Evolutionary conservation across 306 rosid genomes (phyloP), one percentile per base, ranked within the genome.

Genomic region (Arachis stenosperma): DNA sequence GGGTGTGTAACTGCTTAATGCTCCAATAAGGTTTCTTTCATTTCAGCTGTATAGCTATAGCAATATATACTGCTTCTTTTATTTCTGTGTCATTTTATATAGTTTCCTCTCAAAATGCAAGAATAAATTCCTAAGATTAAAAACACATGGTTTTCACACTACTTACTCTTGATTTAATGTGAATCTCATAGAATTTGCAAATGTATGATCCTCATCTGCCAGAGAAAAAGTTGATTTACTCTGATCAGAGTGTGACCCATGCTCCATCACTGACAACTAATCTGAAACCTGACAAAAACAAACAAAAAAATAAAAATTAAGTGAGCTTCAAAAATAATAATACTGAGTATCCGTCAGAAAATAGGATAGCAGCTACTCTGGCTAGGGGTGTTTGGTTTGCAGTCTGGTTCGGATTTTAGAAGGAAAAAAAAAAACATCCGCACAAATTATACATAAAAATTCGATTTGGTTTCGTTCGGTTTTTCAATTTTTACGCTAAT

Each of bases 151-250:
- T 37, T 42, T 53, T 7, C 6, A 80, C 59, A 41, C 47, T 53
- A 80, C 94, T 75, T 61, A 89, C 92, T 91, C 97, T 69, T 91
- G 95, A 83, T 91, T 91, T 82, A 87, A 61, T 58, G 88, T 77
- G 84, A 80, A 87, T 74, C 92, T 78, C 73, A 87, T 12, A 36
- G 97, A 77, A 72, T 88, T 91, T 29, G 92, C 92, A 42, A 91
- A 66, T 55, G 95, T 91, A 59, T 91, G 90, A 87, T 89, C 95
- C 79, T 89, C 97, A 15, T 91, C 95, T 6, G 67, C 67, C 70
- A 91, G 62, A 59, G 90, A 85, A 78, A 91, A 91, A 36, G 92
- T 85, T 17, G 97, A 87, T 72, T 89, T 86, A 47, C 76, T 84
- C 52, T 83, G 84, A 86, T 89, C 95, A 10, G 86, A 59, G 6